These are phyloP conservation scores for Fragilaria radians DNA, from an alignment of 108 stramenopile species.

Conservation along the genomic window DNA sequence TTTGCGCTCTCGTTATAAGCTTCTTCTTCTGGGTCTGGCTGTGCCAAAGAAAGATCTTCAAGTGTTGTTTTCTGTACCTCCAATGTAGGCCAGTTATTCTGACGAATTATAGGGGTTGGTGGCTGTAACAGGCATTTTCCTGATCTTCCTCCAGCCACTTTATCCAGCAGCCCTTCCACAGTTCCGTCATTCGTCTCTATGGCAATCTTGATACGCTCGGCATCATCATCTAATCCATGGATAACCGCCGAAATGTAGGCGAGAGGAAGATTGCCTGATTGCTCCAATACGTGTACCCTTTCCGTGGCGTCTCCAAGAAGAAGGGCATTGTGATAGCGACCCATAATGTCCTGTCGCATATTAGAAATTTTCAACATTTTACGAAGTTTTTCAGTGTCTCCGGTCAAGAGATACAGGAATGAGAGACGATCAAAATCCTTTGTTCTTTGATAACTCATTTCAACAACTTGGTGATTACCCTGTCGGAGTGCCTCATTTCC, in stretches of 20 bases:
- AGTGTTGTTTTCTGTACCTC: slow-evolving; percentile 83
- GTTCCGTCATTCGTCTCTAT: slow-evolving; percentile 84
- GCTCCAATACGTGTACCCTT: slow-evolving; percentile 89
- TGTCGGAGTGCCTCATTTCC: slow-evolving; percentile 94
- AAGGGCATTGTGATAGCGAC: slow-evolving; percentile 95
- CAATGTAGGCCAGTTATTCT: slow-evolving; percentile 92
- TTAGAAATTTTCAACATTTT: slow-evolving; percentile 98
- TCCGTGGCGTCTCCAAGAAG: slow-evolving; percentile 93
- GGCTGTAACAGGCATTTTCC: slow-evolving; percentile 85
- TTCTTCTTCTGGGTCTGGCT: slow-evolving; percentile 42
- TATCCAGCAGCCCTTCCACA: slow-evolving; percentile 69
- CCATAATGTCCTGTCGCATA: slow-evolving; percentile 94
- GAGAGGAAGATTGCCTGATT: slow-evolving; percentile 88
- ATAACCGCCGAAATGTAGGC: slow-evolving; percentile 89
- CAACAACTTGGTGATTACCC: slow-evolving; percentile 96
- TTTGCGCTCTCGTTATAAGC: slow-evolving; percentile 34
- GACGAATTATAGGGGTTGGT: slow-evolving; percentile 91
- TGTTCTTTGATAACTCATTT: slow-evolving; percentile 97
- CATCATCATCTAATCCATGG: slow-evolving; percentile 91
- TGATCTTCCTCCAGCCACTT: slow-evolving; percentile 34
- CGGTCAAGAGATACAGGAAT: slow-evolving; percentile 95
- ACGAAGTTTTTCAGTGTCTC: slow-evolving; percentile 91
- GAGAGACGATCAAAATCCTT: slow-evolving; percentile 96
- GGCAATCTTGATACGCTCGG: slow-evolving; percentile 83
- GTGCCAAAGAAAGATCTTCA: slow-evolving; percentile 67